Conservation (phyloP, 257 asterid genomes). For the Solanum sitiens region DNA sequence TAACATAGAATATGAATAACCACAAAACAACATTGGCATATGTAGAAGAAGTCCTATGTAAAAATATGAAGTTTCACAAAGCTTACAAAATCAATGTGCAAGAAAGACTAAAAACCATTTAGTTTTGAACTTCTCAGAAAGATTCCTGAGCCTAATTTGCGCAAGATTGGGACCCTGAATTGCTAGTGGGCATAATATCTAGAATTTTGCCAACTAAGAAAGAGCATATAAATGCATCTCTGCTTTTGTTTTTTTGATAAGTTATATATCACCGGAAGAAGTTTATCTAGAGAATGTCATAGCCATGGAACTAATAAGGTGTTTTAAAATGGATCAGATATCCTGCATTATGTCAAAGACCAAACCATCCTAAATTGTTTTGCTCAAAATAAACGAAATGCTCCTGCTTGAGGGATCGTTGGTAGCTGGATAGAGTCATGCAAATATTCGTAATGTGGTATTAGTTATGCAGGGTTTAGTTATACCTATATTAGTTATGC, state of each 20-base stretch:
- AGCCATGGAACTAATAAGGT: neutral
- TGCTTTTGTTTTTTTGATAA: neutral
- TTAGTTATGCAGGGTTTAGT: no score
- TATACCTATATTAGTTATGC: no score
- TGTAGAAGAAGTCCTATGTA: neutral
- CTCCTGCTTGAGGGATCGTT: neutral
- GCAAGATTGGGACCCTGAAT: neutral
- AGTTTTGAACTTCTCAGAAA: neutral
- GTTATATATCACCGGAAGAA: neutral
- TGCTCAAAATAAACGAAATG: neutral
- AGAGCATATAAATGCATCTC: neutral
- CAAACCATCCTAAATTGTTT: neutral
- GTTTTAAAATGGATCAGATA: neutral
- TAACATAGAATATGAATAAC: neutral
- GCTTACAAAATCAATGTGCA: neutral
- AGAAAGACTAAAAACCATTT: neutral
- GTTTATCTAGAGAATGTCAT: neutral
- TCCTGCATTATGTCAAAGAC: neutral
- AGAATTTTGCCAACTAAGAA: neutral
- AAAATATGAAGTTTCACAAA: neutral
- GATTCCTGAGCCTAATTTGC: neutral
- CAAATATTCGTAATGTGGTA: no score
- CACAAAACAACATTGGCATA: neutral
- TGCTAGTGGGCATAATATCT: neutral
- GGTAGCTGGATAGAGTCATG: neutral